Conservation (phyloP, 768 basidiomycete genomes). For the Mycena leptocephala region DNA sequence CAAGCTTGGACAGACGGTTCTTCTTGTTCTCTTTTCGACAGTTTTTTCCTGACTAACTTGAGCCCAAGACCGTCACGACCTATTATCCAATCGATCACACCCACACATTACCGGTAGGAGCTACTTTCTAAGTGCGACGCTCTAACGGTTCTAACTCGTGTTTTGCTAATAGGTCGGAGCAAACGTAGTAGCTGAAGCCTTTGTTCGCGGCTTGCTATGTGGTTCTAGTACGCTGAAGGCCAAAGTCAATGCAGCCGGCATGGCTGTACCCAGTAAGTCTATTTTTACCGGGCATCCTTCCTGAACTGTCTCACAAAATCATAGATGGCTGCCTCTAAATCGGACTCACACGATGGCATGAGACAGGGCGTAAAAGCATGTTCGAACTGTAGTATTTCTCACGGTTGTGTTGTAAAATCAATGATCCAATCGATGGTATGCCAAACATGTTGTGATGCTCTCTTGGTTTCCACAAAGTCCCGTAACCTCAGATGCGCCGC, state of each 20-base stretch:
- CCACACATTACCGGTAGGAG: slow-evolving; percentile 62
- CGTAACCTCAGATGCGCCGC: slow-evolving; percentile 8
- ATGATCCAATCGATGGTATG: neutral
- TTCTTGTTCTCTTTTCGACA: neutral
- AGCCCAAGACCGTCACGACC: slow-evolving; percentile 38
- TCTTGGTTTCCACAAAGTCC: slow-evolving; percentile 32
- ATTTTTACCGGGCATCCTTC: neutral
- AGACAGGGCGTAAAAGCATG: no score
- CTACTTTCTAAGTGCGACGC: no score
- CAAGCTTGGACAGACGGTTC: slow-evolving; percentile 52
- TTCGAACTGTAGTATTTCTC: no score
- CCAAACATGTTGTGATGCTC: slow-evolving; percentile 2
- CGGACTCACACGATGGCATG: no score
- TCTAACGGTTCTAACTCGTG: no score
- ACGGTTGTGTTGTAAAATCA: no score
- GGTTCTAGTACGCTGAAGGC: slow-evolving; percentile 51
- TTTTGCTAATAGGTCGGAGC: no score
- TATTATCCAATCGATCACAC: slow-evolving; percentile 66
- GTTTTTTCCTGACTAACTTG: neutral
- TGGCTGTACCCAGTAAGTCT: slow-evolving; percentile 54
- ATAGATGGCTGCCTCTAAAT: slow-evolving; percentile 40
- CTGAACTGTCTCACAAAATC: neutral
- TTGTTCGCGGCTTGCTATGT: slow-evolving; percentile 63
- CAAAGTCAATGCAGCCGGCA: slow-evolving; percentile 55
- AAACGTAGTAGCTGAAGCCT: no score